These are phyloP conservation scores for Raphanus hybrid DNA, from an alignment of 441 rosid species.

Conservation along the genomic window DNA sequence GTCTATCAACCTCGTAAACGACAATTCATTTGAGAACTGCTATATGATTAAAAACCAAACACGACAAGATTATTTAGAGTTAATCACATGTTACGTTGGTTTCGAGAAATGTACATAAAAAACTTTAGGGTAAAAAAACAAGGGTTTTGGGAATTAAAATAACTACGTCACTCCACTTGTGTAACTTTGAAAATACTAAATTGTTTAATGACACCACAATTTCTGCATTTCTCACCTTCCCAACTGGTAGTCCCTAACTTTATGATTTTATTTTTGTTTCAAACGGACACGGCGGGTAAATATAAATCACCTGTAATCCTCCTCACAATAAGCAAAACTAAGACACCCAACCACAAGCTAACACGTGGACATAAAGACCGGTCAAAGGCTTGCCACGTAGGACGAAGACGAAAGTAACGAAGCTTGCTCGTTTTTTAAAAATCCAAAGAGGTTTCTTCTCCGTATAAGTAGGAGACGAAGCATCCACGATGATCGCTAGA, in stretches of 20 bases:
- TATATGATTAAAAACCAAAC: background rate
- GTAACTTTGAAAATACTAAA: background rate
- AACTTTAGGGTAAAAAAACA: conserved; percentile 8
- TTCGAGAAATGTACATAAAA: conserved; percentile 5
- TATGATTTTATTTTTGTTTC: conserved; percentile 9
- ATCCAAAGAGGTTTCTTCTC: conserved; percentile 32
- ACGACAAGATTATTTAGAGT: background rate
- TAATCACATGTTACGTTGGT: conserved; percentile 13
- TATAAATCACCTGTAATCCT: conserved; percentile 25
- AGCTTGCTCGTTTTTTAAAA: background rate
- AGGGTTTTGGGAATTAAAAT: background rate
- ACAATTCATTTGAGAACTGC: background rate
- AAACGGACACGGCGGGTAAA: conserved; percentile 40
- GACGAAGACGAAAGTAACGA: background rate
- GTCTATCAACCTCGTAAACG: conserved; percentile 10
- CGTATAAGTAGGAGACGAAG: conserved; percentile 43
- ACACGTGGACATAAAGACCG: conserved; percentile 19
- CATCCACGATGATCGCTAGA: background rate
- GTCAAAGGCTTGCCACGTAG: conserved; percentile 42
- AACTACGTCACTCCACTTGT: background rate
- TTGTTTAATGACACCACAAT: background rate
- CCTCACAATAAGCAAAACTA: conserved; percentile 13
- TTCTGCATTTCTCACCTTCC: conserved; percentile 1
- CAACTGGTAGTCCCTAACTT: conserved; percentile 18
- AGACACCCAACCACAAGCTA: rapidly evolving